Base-by-base conservation (phyloP, 176 grass and related monocot species). In the Pontederia paniculata region DNA sequence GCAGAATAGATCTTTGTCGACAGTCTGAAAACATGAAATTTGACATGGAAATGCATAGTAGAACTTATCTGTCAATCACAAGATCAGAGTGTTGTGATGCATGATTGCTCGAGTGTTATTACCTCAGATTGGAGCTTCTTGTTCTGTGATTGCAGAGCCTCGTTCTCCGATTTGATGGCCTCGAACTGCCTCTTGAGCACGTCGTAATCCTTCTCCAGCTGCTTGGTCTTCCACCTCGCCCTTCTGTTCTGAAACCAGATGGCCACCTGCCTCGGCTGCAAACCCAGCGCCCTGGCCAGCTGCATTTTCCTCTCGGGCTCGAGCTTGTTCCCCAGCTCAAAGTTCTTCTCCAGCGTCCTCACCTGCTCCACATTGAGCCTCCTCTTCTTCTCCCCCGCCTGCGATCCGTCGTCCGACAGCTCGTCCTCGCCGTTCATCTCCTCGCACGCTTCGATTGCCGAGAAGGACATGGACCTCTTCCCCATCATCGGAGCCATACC, bases 301-400 rank as follows among this genome's bases (percentile, higher is more conserved):
- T 57, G 54, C 67, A 57, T 31, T 17, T 70, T 70, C 54, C 67
- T 58, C 54, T 70, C 67, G 11, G 67, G 67, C 67, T 70, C 67
- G 20, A 70, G 67, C 16, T 58, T 70, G 44, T 70, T 70, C 42
- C 52, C 67, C 44, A 70, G 17, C 43, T 70, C 67, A 28, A 70
- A 70, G 67, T 48, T 58, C 44, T 45, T 70, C 54, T 70, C 67
- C 67, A 70, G 18, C 41, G 83, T 88, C 79, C 83, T 74, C 69
- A 99, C 94, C 84, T 99, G 94, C 55, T 99, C 94, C 64, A 88
- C 73, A 78, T 93, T 99, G 56, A 99, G 81, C 55, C 94, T 75
- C 55, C 88, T 73, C 75, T 99, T 99, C 83, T 93, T 99, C 78
- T 99, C 94, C 21, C 83, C 87, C 0, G 57, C 83, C 66, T 80